phyloP scores from a whole-genome alignment of 192 early-diverging fungal species.

The Coemansia sp. region DNA sequence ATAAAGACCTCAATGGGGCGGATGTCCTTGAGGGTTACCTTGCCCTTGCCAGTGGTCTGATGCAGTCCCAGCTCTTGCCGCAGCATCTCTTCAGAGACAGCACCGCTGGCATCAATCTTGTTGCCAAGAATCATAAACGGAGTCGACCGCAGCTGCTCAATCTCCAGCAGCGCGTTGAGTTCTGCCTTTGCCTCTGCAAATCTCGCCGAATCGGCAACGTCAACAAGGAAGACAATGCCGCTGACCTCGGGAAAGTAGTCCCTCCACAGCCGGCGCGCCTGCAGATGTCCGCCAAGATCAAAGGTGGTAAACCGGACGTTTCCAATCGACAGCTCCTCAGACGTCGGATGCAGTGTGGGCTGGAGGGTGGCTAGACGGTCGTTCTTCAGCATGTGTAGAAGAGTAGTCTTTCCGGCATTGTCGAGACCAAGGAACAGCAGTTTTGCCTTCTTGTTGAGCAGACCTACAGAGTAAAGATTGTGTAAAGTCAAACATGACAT shows the following conservation, averaged over 20 bases:
- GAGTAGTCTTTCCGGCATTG: slow-evolving; percentile 97
- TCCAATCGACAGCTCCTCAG: slow-evolving; percentile 96
- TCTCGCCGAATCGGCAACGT: slow-evolving; percentile 80
- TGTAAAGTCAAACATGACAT: too few species aligned
- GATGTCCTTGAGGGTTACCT: slow-evolving; percentile 87
- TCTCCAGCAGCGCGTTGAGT: slow-evolving; percentile 88
- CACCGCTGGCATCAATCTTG: slow-evolving; percentile 95
- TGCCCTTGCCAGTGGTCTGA: slow-evolving; percentile 99
- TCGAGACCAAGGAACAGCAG: slow-evolving; percentile 98
- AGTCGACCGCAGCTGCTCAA: slow-evolving; percentile 88
- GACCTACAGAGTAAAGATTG: slow-evolving; percentile 57
- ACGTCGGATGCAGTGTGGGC: slow-evolving; percentile 96
- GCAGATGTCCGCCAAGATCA: slow-evolving; percentile 95
- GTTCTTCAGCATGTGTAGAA: slow-evolving; percentile 99
- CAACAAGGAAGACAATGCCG: slow-evolving; percentile 98
- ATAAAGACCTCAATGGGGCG: slow-evolving; percentile 98
- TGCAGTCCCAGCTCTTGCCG: slow-evolving; percentile 83
- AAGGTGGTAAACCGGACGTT: slow-evolving; percentile 97
- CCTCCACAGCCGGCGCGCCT: slow-evolving; percentile 97
- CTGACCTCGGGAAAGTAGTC: slow-evolving; percentile 99
- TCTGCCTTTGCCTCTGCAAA: slow-evolving; percentile 91
- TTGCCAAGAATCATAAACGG: slow-evolving; percentile 98
- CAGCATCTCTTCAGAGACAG: slow-evolving; percentile 91
- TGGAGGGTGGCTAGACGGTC: slow-evolving; percentile 91
- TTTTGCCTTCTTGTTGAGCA: slow-evolving; percentile 99